These are phyloP conservation scores for Phytophthora aleatoria DNA, from an alignment of 352 stramenopile species.

Conservation along the genomic window DNA sequence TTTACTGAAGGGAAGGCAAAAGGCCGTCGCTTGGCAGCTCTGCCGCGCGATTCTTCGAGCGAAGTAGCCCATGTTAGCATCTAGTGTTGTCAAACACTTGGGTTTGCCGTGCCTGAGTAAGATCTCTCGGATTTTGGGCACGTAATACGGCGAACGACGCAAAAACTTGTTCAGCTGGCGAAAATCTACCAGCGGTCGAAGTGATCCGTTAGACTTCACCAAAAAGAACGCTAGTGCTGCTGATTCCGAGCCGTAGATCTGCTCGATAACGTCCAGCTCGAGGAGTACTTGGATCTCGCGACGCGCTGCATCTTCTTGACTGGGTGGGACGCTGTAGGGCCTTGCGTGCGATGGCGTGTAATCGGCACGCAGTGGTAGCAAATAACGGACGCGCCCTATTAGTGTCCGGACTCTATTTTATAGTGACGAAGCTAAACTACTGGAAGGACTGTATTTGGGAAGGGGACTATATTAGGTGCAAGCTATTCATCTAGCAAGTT, in stretches of 20 bases:
- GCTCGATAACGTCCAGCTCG: background rate
- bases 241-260: constrained; percentile 4
- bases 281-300: background rate
- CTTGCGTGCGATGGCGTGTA: constrained; percentile 1
- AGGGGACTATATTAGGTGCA: no score
- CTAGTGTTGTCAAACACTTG: constrained; percentile 9
- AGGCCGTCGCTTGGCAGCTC: background rate
- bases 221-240: background rate
- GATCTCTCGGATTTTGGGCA: constrained; percentile 4
- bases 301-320: background rate
- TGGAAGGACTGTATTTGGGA: no score
- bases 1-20: constrained; percentile 9
- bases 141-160: constrained; percentile 5
- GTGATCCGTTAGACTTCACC: background rate
- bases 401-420: no score
- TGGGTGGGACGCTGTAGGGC: background rate
- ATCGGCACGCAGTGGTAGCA: background rate
- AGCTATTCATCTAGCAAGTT: no score
- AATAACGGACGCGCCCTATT: background rate
- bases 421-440: no score
- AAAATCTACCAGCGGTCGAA: constrained; percentile 10
- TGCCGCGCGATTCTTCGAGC: background rate
- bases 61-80: constrained; percentile 15
- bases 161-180: constrained; percentile 8
- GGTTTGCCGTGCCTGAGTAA: constrained; percentile 2